phyloP scores from a whole-genome alignment of 2,329 filamentous ascomycete genomes.

The Thermoascus crustaceus region DNA sequence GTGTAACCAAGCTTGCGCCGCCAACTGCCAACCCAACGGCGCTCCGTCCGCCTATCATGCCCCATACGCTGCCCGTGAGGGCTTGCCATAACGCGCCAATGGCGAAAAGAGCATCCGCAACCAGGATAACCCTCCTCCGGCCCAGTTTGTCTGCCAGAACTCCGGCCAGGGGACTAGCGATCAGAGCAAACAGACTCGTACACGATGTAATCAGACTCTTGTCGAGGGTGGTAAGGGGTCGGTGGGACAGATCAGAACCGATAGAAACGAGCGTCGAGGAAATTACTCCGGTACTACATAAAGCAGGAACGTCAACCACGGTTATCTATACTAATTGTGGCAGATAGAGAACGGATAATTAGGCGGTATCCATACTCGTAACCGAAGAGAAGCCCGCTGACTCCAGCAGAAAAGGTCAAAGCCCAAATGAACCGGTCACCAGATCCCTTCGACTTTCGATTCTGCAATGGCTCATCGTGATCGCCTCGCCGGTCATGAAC shows the following conservation, averaged over 20 bases:
- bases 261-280: slow-evolving; percentile 53
- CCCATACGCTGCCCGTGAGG: slow-evolving; percentile 31
- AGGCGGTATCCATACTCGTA: slow-evolving; percentile 43
- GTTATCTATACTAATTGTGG: slow-evolving; percentile 1
- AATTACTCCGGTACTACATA: slow-evolving; percentile 50
- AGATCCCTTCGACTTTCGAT: slow-evolving; percentile 12
- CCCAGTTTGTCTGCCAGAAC: slow-evolving; percentile 44
- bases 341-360: background rate
- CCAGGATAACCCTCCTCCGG: slow-evolving; percentile 40
- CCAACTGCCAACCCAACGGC: slow-evolving; percentile 42
- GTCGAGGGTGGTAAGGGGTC: slow-evolving; percentile 45
- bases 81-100: slow-evolving; percentile 39
- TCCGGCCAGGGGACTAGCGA: slow-evolving; percentile 48
- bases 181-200: slow-evolving; percentile 50
- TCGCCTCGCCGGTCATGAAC: slow-evolving; percentile 6
- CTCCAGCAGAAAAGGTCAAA: slow-evolving; percentile 49
- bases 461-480: slow-evolving; percentile 7
- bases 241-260: slow-evolving; percentile 44
- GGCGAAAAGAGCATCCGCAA: slow-evolving; percentile 39
- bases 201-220: slow-evolving; percentile 52
- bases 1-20: slow-evolving; percentile 64
- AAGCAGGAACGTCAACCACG: slow-evolving; percentile 10
- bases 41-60: slow-evolving; percentile 40
- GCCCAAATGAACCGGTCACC: slow-evolving; percentile 45
- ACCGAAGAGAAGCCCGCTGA: slow-evolving; percentile 53